Base-by-base conservation (phyloP, 331 rosid genomes). In the Telfairia occidentalis region DNA sequence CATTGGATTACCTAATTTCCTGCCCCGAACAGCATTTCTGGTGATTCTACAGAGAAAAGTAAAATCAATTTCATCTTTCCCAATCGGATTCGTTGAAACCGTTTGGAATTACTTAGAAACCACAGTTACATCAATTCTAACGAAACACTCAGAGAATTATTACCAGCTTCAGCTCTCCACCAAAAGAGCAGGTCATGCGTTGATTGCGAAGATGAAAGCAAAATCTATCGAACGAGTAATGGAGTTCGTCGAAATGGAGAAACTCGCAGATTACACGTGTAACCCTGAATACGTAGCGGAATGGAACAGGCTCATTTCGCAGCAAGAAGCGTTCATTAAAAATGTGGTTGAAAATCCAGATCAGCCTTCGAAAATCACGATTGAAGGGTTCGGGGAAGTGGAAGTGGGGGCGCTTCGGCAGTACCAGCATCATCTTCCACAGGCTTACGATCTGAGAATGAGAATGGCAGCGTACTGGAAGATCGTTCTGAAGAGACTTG, bases 231-330 rank as follows among this genome's bases (percentile, higher is more conserved):
- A 76, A 2, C 32, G 60, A 65, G 46, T 76, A 1, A 18, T 19
- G 58, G 78, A 76, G 21, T 58, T 76, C 2, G 73, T 76, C 1
- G 59, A 76, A 45, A 76, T 76, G 78, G 78, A 76, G 72, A 76
- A 45, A 40, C 43, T 45, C 7, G 46, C 72, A 3, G 60, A 60
- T 45, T 76, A 60, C 9, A 60, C 78, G 0, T 76, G 78, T 12
- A 45, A 42, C 11, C 78, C 71, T 0, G 73, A 76, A 2, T 76
- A 76, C 11, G 0, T 32, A 0, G 4, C 32, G 0, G 48, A 76
- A n/a, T 60, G 78, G 78, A 76, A 60, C 19, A n/a, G 19, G 28
- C 23, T 76, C 1, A 45, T 76, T 10, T 9, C 60, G 11, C 58
- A 58, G 34, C 78, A 76, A 29, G 78, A 76, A 2, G 1, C n/a